phyloP scores from a whole-genome alignment of 257 asterid genomes.

The Asclepias syriaca region DNA sequence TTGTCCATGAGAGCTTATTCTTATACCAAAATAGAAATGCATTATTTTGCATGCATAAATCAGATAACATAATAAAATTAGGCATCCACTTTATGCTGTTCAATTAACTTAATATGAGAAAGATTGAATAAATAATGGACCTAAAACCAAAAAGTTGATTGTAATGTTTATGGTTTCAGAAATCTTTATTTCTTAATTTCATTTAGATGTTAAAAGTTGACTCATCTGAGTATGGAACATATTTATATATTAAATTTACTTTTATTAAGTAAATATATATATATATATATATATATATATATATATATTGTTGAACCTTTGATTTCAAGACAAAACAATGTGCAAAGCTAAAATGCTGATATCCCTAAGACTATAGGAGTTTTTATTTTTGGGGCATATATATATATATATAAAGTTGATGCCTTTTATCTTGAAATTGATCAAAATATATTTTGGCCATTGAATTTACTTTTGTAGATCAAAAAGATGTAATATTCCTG shows the following conservation, averaged over 20 bases:
- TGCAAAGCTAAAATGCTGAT: constrained; percentile 5
- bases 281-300: too few species aligned
- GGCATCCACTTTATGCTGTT: constrained; percentile 6
- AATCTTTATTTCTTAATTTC: constrained; percentile 1
- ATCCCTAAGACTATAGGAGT: not conserved
- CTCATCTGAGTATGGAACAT: constrained; percentile 13
- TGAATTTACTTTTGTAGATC: constrained; percentile 4
- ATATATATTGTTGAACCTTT: not conserved
- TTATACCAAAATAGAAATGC: not conserved
- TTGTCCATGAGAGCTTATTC: not conserved
- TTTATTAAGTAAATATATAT: not conserved
- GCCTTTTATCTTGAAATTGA: constrained; percentile 5
- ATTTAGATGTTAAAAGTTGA: not conserved
- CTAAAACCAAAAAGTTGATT: constrained; percentile 9
- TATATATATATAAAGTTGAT: not conserved
- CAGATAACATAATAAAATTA: not conserved
- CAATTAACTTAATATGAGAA: not conserved
- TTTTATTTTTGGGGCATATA: too few species aligned
- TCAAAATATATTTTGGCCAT: constrained; percentile 4
- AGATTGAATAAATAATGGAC: not conserved
- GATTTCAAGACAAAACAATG: constrained; percentile 7
- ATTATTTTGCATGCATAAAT: not conserved
- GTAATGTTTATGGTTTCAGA: not conserved
- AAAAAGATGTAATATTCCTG: constrained; percentile 13
- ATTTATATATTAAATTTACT: not conserved